Base-by-base conservation (phyloP, 2,329 filamentous ascomycete species). In the Ceratocystis smalleyi region DNA sequence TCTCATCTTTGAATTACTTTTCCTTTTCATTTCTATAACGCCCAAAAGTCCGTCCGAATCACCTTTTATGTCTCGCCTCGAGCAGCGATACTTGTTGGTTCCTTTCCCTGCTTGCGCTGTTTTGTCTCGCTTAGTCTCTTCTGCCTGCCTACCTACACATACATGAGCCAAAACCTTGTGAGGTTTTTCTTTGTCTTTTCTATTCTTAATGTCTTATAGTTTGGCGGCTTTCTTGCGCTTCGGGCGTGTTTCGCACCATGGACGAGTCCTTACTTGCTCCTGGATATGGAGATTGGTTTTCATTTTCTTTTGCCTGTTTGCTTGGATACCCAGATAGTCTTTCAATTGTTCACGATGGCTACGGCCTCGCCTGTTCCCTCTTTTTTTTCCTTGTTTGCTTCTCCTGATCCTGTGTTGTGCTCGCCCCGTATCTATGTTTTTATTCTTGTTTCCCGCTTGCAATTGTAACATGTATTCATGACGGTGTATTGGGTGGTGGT, bases 121-220 rank as follows among this genome's bases (percentile, higher is more conserved):
- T 57, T 63, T 19, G 54, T 22, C 27, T 19, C 12, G 4, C 22
- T 45, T 24, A 45, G 47, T 27, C 47, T 59, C 43, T 47, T 7
- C 24, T 5, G 10, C 27, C 7, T 30, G 15, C 12, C 4, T 24
- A 24, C 19, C 10, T 5, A 27, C 47, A 24, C 47, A 51, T 40
- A 5, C 35, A 24, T 24, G 12, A 10, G 5, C 32, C 30, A 47
- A 60, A 40, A 84, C 27, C 71, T 83, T 1, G 71, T 81, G 0
- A 68, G 72, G 69, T 74, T 75, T 68, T 71, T 73, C 67, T 74
- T 65, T 62, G 30, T 45, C 64, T 63, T 66, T 15, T 59, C 65
- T 62, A 19, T 64, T 66, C 40, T 65, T 55, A 63, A 45, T 69
- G 49, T 66, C 54, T 63, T 19, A 61, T 49, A 60, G 67, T 65